These are phyloP conservation scores for Phytopythium ostracodes DNA, from an alignment of 352 stramenopile species.

Conservation along the genomic window DNA sequence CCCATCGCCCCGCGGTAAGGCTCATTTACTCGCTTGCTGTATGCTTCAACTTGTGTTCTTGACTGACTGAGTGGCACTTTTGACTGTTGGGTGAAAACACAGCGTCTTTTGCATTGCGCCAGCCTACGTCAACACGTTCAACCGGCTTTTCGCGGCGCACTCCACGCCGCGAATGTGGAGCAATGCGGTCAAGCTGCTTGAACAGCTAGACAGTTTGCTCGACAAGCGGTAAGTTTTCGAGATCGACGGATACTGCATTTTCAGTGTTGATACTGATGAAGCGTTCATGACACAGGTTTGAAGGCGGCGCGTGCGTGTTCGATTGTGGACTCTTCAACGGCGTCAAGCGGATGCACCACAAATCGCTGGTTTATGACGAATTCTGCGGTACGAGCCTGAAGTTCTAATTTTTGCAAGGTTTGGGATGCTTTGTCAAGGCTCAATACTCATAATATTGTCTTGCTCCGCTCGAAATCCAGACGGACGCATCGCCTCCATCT, in stretches of 20 bases:
- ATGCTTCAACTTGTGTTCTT: too few relatives aligned
- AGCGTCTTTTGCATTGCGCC: conserved; percentile 79
- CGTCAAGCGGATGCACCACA: conserved; percentile 78
- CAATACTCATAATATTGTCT: not conserved
- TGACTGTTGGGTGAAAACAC: conserved; percentile 5
- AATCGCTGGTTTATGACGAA: conserved; percentile 76
- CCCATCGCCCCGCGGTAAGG: conserved; percentile 66
- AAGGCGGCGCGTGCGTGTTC: conserved; percentile 77
- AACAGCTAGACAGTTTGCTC: conserved; percentile 59
- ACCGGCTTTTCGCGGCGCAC: conserved; percentile 62
- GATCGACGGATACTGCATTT: not conserved
- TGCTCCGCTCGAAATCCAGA: conserved; percentile 24
- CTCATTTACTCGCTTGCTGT: too few relatives aligned
- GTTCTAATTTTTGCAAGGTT: not conserved
- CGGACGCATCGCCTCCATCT: conserved; percentile 76
- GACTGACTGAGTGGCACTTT: not conserved
- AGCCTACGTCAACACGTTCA: conserved; percentile 77
- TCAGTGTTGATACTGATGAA: not conserved
- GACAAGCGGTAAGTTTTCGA: conserved; percentile 55
- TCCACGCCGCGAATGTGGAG: conserved; percentile 63
- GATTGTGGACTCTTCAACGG: conserved; percentile 85
- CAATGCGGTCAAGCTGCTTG: conserved; percentile 64
- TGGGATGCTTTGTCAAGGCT: not conserved
- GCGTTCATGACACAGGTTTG: conserved; percentile 40
- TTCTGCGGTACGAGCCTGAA: conserved; percentile 62